Base-by-base conservation (phyloP, 2,329 filamentous ascomycete species). In the Nigrograna mackinnonii region DNA sequence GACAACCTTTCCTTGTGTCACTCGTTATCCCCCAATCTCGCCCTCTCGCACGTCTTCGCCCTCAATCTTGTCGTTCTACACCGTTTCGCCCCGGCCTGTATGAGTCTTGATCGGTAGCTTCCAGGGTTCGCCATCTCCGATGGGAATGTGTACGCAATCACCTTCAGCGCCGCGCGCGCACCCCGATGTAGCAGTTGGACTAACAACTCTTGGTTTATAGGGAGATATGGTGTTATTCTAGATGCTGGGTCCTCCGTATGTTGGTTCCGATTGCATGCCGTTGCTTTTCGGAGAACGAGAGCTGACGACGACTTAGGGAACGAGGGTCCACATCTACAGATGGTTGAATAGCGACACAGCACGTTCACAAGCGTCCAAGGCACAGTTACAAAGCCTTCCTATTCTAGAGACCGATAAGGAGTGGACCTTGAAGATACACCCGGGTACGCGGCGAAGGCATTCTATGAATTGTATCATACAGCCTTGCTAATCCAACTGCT, bases 351-450 rank as follows among this genome's bases (percentile, higher is more conserved):
- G 85, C 51, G 76, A 82, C 28, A 79, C 79, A 54, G 86, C 87
- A 51, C 75, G 82, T 58, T 77, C 83, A 47, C 73, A 84, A 41
- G 85, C 82, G 24, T 74, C 78, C 33, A 61, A 73, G 16, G 70
- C 82, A 30, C 79, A 87, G 31, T 66, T 91, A 36, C 79, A 82
- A 44, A 82, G 79, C 37, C 74, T 99, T 20, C 94, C 94, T 3
- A 82, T 85, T 57, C 76, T 99, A 53, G 83, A 88, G 64, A 91
- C 91, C 4, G 86, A 94, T 59, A 87, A 90, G 69, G 79, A 86
- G 65, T 94, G 89, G 86, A 94, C 87, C 37, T 91, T 94, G 73
- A 99, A 99, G 76, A 95, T 94, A 36, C 85, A 90, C 43, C 94
- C 95, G 0, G 94, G 91, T 81, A 65, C 37, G 60, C 41, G 22